Evolutionary conservation across 2,329 filamentous ascomycete species (phyloP).

Genomic region (Aureobasidium sp.): DNA sequence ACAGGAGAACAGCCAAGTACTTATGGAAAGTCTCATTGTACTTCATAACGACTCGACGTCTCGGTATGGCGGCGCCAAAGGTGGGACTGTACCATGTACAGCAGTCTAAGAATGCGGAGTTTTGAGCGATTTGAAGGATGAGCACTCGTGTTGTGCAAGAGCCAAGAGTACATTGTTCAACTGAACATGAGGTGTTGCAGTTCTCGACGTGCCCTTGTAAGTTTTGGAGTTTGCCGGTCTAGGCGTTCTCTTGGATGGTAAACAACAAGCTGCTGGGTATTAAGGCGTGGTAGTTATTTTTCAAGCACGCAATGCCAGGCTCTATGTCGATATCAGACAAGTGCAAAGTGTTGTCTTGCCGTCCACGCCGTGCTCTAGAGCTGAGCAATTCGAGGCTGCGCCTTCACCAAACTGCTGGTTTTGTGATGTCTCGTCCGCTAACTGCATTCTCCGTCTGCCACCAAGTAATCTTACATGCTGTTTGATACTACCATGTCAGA

Average conservation of each 20-base stretch:
- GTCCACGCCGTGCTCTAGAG: not conserved
- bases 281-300: not conserved
- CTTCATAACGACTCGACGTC: not conserved
- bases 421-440: too few species aligned
- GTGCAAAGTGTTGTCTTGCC: not conserved
- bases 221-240: not conserved
- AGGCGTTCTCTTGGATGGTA: slow-evolving; percentile 1
- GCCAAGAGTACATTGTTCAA: too few species aligned
- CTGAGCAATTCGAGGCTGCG: not conserved
- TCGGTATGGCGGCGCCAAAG: slow-evolving; percentile 6
- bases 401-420: not conserved
- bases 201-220: not conserved
- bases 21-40: not conserved
- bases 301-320: not conserved
- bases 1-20: not conserved
- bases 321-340: not conserved
- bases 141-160: too few species aligned
- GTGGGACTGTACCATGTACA: not conserved
- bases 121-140: too few species aligned
- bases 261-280: not conserved
- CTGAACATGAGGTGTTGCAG: too few species aligned
- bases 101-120: too few species aligned
- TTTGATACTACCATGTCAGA: not conserved
- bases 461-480: not conserved
- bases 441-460: not conserved